phyloP scores from a whole-genome alignment of 768 basidiomycete genomes.

The Rhodocollybia butyracea region DNA sequence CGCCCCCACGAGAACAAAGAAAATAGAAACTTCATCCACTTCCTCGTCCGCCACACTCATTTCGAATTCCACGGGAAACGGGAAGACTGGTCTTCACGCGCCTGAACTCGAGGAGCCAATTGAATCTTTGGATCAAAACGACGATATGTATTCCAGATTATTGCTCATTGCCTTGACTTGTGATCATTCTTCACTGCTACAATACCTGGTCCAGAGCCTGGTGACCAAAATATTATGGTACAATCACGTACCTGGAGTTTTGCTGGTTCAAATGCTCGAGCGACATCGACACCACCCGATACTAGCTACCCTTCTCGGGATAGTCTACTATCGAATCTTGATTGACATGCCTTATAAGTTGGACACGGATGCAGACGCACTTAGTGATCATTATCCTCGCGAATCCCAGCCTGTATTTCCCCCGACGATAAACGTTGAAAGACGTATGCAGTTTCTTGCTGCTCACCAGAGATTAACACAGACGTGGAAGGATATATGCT shows the following conservation, averaged over 20 bases:
- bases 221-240: conserved; percentile 54
- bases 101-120: not conserved
- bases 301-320: conserved; percentile 40
- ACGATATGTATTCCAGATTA: conserved; percentile 39
- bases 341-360: conserved; percentile 22
- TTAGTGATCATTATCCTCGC: conserved; percentile 18
- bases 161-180: conserved; percentile 52
- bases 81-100: not conserved
- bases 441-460: conserved; percentile 47
- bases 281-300: conserved; percentile 37
- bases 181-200: conserved; percentile 42
- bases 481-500: conserved; percentile 52
- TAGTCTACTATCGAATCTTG: conserved; percentile 50
- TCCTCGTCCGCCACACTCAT: conserved; percentile 20
- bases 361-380: conserved; percentile 18
- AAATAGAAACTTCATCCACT: conserved; percentile 12
- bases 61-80: conserved; percentile 25
- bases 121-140: conserved; percentile 7
- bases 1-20: not conserved
- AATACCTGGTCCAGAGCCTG: conserved; percentile 45
- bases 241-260: conserved; percentile 42
- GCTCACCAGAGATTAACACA: conserved; percentile 55
- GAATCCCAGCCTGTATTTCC: conserved; percentile 28
- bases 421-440: conserved; percentile 26
- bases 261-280: conserved; percentile 25